A percentile compares a stretch with the other conserved stretches of the same genome.
Conservation (phyloP, 371 early-diverging fungal species). For the Nosema muscidifuracis region DNA sequence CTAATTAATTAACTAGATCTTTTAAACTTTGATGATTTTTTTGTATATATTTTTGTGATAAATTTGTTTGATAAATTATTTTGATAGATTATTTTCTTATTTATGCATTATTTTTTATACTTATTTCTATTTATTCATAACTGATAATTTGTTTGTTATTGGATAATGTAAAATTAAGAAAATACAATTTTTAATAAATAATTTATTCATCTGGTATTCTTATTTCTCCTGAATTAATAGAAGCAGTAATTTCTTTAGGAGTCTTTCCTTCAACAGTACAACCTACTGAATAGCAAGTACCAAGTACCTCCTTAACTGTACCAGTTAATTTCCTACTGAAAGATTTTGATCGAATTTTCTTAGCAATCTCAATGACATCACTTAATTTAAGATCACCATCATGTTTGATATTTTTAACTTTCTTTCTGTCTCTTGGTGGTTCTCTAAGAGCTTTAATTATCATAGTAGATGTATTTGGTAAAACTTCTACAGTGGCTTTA, state of each 20-base stretch:
- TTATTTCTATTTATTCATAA: no score
- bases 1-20: no score
- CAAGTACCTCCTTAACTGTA: constrained; percentile 93
- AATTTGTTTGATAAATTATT: no score
- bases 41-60: no score
- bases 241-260: constrained; percentile 71
- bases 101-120: no score
- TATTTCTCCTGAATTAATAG: constrained; percentile 72
- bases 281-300: constrained; percentile 84
- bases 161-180: no score
- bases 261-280: constrained; percentile 86
- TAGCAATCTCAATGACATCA: constrained; percentile 88
- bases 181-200: no score
- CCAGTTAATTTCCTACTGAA: constrained; percentile 75
- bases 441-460: constrained; percentile 97
- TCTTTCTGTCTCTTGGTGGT: constrained; percentile 84
- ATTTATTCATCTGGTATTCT: constrained; percentile 70
- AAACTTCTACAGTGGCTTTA: constrained; percentile 91
- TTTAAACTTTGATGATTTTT: no score
- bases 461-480: constrained; percentile 88
- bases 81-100: no score
- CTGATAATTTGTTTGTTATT: no score
- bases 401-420: constrained; percentile 86
- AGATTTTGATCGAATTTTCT: constrained; percentile 80
- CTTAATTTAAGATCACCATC: constrained; percentile 64